phyloP scores from a whole-genome alignment of 2,329 filamentous ascomycete species.

The Colletotrichum musicola region DNA sequence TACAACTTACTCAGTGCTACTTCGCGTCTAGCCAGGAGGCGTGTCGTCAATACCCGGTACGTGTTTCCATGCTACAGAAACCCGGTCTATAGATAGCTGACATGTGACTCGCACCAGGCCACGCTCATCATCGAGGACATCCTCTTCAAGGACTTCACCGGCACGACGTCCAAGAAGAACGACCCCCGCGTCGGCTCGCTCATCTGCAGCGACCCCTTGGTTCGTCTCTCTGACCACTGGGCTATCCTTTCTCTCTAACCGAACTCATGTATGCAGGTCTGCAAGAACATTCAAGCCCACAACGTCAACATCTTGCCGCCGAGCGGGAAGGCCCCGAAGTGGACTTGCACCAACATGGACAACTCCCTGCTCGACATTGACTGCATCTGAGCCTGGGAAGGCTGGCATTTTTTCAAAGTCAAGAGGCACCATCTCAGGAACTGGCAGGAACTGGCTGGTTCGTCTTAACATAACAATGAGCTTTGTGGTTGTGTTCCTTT shows the following conservation, averaged over 20 bases:
- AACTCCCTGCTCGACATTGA: constrained; percentile 12
- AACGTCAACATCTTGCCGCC: constrained; percentile 22
- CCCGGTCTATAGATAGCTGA: background rate
- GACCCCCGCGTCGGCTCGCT: constrained; percentile 25
- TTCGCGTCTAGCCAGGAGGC: background rate
- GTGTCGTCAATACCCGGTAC: constrained; percentile 6
- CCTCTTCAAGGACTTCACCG: constrained; percentile 25
- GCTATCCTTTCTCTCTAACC: too few species aligned
- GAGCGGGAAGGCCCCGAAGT: constrained; percentile 17
- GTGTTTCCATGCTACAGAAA: background rate
- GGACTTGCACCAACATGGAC: constrained; percentile 26
- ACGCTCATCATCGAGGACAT: constrained; percentile 19
- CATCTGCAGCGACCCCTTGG: constrained; percentile 20
- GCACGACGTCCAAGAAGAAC: constrained; percentile 21
- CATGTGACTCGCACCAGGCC: background rate
- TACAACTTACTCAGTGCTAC: background rate
- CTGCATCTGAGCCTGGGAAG: background rate
- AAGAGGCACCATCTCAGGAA: too few species aligned
- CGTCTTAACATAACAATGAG: too few species aligned
- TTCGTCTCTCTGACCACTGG: background rate
- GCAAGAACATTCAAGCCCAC: constrained; percentile 22
- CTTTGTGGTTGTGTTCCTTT: too few species aligned
- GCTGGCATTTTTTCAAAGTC: too few species aligned
- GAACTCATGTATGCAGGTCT: background rate
- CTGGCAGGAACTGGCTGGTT: too few species aligned